These are phyloP conservation scores for Cadophora luteo-olivacea DNA, from an alignment of 2,329 filamentous ascomycete species.

Conservation along the genomic window DNA sequence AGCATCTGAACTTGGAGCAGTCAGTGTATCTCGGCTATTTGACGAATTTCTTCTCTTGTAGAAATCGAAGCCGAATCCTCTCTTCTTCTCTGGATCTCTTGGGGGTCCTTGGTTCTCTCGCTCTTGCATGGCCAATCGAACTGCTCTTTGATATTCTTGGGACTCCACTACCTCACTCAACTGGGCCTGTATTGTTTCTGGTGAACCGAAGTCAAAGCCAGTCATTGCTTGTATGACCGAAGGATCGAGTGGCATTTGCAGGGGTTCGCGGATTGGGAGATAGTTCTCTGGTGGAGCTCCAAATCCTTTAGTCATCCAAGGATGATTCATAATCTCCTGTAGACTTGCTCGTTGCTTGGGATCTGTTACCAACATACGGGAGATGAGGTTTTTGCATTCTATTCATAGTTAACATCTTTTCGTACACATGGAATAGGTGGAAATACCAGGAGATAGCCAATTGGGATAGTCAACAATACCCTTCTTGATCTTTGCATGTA, in stretches of 20 bases:
- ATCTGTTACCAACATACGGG: conserved; percentile 94
- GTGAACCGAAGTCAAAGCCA: conserved; percentile 93
- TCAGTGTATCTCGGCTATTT: conserved; percentile 86
- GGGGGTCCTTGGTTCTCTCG: conserved; percentile 61
- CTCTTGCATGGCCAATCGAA: conserved; percentile 74
- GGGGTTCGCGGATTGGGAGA: conserved; percentile 80
- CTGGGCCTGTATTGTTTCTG: conserved; percentile 82
- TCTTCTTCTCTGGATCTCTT: conserved; percentile 77
- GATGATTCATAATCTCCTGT: conserved; percentile 90
- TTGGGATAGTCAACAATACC: conserved; percentile 94
- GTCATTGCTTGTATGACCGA: conserved; percentile 93
- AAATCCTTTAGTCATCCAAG: conserved; percentile 96
- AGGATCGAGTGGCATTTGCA: conserved; percentile 83
- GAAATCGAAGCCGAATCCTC: conserved; percentile 91
- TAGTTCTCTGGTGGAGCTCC: conserved; percentile 87
- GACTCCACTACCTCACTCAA: conserved; percentile 88
- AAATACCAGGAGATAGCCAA: conserved; percentile 86
- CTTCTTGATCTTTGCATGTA: conserved; percentile 99
- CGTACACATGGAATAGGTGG: conserved; percentile 26
- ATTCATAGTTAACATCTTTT: conserved; percentile 27
- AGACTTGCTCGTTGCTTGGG: conserved; percentile 86
- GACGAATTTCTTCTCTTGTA: conserved; percentile 93
- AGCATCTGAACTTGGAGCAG: conserved; percentile 83
- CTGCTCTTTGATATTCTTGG: conserved; percentile 88
- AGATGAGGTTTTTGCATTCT: conserved; percentile 95